Conservation (phyloP, 331 rosid genomes). For the Erythrophleum ivorense region DNA sequence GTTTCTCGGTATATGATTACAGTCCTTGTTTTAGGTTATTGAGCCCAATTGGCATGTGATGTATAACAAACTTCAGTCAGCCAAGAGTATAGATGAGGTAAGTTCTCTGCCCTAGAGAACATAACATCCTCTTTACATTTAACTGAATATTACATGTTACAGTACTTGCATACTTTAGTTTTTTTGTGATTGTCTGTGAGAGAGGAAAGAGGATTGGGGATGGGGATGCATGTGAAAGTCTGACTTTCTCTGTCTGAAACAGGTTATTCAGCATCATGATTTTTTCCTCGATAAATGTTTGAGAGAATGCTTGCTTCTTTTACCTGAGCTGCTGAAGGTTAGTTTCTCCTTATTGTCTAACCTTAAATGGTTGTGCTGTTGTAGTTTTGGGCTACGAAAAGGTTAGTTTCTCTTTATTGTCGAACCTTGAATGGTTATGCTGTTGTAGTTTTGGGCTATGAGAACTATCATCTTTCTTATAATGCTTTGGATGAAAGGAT, state of each 20-base stretch:
- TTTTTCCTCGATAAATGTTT: constrained; percentile 93
- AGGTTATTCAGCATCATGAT: constrained; percentile 96
- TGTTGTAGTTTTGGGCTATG: constrained; percentile 4
- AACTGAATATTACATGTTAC: constrained; percentile 10
- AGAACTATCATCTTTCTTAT: background rate
- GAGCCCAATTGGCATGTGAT: constrained; percentile 97
- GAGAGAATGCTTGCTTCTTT: constrained; percentile 91
- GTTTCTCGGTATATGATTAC: constrained; percentile 33
- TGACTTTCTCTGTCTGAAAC: constrained; percentile 54
- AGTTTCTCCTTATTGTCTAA: constrained; percentile 35
- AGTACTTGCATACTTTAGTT: background rate
- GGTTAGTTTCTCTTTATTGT: background rate
- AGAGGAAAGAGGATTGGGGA: background rate
- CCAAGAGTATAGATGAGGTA: constrained; percentile 96
- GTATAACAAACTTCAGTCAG: constrained; percentile 85
- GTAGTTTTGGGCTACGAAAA: background rate
- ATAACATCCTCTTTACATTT: constrained; percentile 24
- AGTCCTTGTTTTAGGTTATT: constrained; percentile 68
- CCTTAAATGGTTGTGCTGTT: constrained; percentile 25
- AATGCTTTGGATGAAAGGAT: background rate
- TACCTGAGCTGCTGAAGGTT: constrained; percentile 92
- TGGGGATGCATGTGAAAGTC: background rate
- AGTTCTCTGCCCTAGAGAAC: constrained; percentile 20
- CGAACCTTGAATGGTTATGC: constrained; percentile 21
- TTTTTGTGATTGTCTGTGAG: background rate